These are phyloP conservation scores for Dactylellina parvicollis DNA, from an alignment of 2,329 filamentous ascomycete genomes.

Conservation along the genomic window DNA sequence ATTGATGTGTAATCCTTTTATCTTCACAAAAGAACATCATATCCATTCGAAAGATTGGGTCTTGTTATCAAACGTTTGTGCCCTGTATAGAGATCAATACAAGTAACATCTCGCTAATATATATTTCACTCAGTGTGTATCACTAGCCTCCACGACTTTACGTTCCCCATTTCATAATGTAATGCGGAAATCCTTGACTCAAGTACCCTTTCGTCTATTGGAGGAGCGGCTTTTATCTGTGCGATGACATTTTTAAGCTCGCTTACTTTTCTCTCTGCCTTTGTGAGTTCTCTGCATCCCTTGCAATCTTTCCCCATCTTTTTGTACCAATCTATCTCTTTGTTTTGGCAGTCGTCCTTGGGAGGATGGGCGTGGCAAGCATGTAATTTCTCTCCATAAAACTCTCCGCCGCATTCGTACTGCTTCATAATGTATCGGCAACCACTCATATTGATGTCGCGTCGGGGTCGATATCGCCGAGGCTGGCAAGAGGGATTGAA, in stretches of 20 bases:
- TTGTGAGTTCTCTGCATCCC: not conserved
- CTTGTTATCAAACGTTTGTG: no score
- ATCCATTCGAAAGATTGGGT: no score
- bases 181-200: not conserved
- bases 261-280: not conserved
- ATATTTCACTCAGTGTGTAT: not conserved
- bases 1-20: no score
- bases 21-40: no score
- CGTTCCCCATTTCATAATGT: not conserved
- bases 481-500: no score
- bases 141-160: not conserved
- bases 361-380: conserved; percentile 15
- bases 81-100: no score
- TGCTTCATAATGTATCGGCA: conserved; percentile 19
- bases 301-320: conserved; percentile 9
- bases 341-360: not conserved
- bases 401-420: conserved; percentile 24
- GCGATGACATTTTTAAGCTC: not conserved
- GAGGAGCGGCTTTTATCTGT: not conserved
- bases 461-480: no score
- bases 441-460: not conserved
- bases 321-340: not conserved
- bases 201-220: not conserved
- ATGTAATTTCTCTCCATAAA: conserved; percentile 9
- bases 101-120: no score